Evolutionary conservation across 352 stramenopile species (phyloP).

Genomic region (Phytopythium helicoides): DNA sequence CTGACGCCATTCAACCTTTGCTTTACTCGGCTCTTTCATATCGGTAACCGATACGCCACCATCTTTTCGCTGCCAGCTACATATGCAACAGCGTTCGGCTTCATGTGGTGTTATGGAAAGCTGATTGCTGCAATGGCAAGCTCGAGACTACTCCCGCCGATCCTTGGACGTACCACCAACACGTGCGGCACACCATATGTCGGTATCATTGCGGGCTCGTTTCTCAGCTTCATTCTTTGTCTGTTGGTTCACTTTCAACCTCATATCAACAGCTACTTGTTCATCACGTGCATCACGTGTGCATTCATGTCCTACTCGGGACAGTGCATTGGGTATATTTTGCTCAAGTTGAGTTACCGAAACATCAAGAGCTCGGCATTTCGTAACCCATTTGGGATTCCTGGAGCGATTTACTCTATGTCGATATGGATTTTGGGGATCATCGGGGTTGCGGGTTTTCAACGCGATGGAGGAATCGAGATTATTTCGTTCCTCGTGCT

Average conservation of each 20-base stretch:
- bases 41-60: slow-evolving; percentile 5
- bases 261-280: slow-evolving; percentile 6
- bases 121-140: slow-evolving; percentile 31
- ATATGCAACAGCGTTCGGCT: slow-evolving; percentile 34
- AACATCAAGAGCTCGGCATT: slow-evolving; percentile 18
- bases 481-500: slow-evolving; percentile 9
- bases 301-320: slow-evolving; percentile 28
- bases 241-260: slow-evolving; percentile 9
- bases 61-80: slow-evolving; percentile 39
- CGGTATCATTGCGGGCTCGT: slow-evolving; percentile 5
- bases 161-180: slow-evolving; percentile 2
- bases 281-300: slow-evolving; percentile 19
- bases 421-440: slow-evolving; percentile 13
- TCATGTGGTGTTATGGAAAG: slow-evolving; percentile 44
- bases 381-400: slow-evolving; percentile 16
- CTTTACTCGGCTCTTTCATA: slow-evolving; percentile 14
- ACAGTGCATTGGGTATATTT: slow-evolving; percentile 26
- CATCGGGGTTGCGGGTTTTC: slow-evolving; percentile 10
- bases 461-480: slow-evolving; percentile 7
- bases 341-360: slow-evolving; percentile 16
- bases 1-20: slow-evolving; percentile 18
- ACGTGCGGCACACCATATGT: slow-evolving; percentile 7
- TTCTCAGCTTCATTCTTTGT: slow-evolving; percentile 12
- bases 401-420: slow-evolving; percentile 12
- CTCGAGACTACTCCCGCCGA: slow-evolving; percentile 20